Evolutionary conservation across 805 yeast species (phyloP).

Genomic region (Schwanniomyces vanrijiae): DNA sequence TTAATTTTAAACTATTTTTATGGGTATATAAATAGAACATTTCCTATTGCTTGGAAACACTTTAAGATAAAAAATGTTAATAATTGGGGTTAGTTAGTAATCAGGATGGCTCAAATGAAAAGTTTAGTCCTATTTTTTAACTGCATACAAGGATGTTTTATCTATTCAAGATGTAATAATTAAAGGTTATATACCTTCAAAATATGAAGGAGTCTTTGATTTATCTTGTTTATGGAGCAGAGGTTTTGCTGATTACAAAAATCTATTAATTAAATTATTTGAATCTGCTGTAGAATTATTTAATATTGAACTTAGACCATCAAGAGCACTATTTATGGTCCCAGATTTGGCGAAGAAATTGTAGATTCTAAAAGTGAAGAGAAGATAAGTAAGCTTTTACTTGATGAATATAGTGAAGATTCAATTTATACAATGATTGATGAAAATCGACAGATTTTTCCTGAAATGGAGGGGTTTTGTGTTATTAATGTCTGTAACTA

Average conservation of each 20-base stretch:
- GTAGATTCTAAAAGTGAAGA: constrained; percentile 14
- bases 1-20: constrained; percentile 18
- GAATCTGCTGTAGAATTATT: constrained; percentile 16
- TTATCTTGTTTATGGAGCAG: constrained; percentile 39
- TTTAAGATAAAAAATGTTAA: constrained; percentile 14
- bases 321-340: constrained; percentile 13
- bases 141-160: constrained; percentile 26
- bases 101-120: constrained; percentile 17
- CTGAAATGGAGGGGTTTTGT: constrained; percentile 9
- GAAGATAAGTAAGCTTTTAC: constrained; percentile 6
- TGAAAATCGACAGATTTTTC: constrained; percentile 18
- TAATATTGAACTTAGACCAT: constrained; percentile 10
- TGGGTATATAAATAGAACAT: constrained; percentile 14
- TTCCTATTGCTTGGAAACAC: constrained; percentile 15
- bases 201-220: constrained; percentile 38
- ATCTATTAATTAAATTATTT: constrained; percentile 20
- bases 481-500: constrained; percentile 16
- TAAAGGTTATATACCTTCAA: constrained; percentile 34
- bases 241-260: constrained; percentile 39
- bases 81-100: constrained; percentile 20
- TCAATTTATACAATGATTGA: constrained; percentile 15
- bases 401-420: constrained; percentile 11
- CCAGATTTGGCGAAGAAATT: constrained; percentile 19
- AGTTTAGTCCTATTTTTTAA: constrained; percentile 18
- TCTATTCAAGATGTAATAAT: constrained; percentile 21